Percentiles rank a stretch among this genome's conserved stretches.
Evolutionary conservation across 108 stramenopile species (phyloP).

Genomic region (Bacterosira constricta): DNA sequence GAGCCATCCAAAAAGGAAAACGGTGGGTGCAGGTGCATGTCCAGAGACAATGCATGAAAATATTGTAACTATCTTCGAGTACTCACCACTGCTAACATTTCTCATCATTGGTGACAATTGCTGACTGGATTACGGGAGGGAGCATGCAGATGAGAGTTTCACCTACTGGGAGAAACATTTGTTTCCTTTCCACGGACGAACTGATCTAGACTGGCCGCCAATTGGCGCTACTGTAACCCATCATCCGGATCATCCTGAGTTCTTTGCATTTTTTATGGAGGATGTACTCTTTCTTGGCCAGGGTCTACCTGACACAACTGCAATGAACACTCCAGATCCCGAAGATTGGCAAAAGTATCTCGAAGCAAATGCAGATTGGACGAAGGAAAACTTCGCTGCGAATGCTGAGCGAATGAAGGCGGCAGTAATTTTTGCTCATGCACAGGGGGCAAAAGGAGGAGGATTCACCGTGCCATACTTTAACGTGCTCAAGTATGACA

Average conservation of each 20-base stretch:
- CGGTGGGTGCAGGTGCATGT: background rate
- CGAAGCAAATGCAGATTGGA: background rate
- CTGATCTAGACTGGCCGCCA: background rate
- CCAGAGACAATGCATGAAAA: background rate
- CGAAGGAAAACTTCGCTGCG: background rate
- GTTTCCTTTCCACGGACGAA: background rate
- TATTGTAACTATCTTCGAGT: background rate
- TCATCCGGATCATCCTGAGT: background rate
- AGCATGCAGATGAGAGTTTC: background rate
- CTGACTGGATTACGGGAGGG: background rate
- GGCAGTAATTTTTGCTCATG: background rate
- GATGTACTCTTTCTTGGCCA: background rate
- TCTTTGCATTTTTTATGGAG: background rate
- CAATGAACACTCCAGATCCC: background rate
- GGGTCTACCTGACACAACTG: background rate
- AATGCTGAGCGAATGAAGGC: background rate
- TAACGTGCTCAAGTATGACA: background rate
- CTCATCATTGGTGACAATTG: background rate
- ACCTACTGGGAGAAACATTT: background rate
- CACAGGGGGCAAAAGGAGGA: too few relatives aligned
- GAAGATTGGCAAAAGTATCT: background rate
- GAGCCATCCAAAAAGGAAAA: background rate
- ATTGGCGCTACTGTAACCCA: background rate
- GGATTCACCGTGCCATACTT: background rate
- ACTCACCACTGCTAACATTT: background rate